Base-by-base conservation (phyloP, 1,284 basidiomycete genomes). In the Cryptococcus jaspeensis region DNA sequence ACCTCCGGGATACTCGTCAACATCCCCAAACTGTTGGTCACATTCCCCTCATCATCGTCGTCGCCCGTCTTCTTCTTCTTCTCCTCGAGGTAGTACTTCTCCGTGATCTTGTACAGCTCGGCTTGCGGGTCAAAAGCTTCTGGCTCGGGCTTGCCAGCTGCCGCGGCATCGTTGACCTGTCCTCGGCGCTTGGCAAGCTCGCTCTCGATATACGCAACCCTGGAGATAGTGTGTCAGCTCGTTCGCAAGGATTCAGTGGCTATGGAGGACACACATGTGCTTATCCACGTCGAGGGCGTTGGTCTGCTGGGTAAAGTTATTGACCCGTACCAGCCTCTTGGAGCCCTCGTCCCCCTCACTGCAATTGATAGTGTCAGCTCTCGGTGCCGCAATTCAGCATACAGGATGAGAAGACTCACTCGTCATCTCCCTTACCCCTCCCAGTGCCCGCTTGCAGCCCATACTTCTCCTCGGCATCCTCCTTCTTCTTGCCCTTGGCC, bases 181-280 rank as follows among this genome's bases (percentile, higher is more conserved):
- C 82, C 84, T 62, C 85, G 83, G n/a, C 87, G 87, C 47, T 90
- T 84, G 69, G 84, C 86, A 69, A 99, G 82, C 74, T 97, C 96
- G 67, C 89, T 85, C 71, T 98, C 95, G 55, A 98, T 98, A 69
- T 95, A 98, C 1, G 87, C 90, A 90, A 98, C 93, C 94, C 93
- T 96, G 68, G 0, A 23, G 40, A 40, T 20, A 22, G 32, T 46
- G 42, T 50, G 20, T 40, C 18, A 38, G 37, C 8, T 32, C 28
- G 22, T 40, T 15, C 32, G 57, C 37, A 43, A 45, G 46, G 13
- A 50, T 38, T 42, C 16, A n/a, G 47, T 32, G 40, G 5, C 7
- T 43, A 42, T n/a, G 51, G 47, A 42, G 25, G 16, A 39, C 88
- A 59, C 58, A 94, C 94, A 98, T 98, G 72, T 98, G 95, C 71